Conservation (phyloP, 129 eudicot genomes). For the Flaveria linearis region DNA sequence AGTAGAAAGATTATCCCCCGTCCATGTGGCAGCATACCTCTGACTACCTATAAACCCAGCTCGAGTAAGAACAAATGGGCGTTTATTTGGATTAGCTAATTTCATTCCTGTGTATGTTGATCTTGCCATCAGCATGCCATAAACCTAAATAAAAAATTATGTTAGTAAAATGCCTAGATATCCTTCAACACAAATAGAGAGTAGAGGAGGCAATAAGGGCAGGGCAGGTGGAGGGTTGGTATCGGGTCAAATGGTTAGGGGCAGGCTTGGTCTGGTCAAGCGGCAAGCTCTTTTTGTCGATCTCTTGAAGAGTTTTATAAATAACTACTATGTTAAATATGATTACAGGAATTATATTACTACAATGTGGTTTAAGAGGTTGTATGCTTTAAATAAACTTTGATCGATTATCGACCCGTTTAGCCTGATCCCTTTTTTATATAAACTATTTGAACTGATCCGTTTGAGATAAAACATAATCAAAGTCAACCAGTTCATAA, state of each 20-base stretch:
- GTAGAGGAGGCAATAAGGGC: background rate
- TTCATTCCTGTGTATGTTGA: constrained; percentile 91
- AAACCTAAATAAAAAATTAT: constrained; percentile 47
- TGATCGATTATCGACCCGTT: background rate
- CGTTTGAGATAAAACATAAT: background rate
- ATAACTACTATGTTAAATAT: too few relatives aligned
- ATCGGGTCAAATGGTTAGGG: background rate
- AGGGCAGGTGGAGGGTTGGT: background rate
- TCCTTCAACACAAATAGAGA: too few relatives aligned
- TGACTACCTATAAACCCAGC: constrained; percentile 96
- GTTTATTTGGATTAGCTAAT: constrained; percentile 63
- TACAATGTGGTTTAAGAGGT: too few relatives aligned
- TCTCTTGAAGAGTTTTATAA: background rate
- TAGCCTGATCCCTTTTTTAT: background rate
- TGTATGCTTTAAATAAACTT: too few relatives aligned
- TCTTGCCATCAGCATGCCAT: constrained; percentile 96
- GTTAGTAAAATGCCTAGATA: background rate
- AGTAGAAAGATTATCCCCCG: constrained; percentile 93
- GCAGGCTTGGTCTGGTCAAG: background rate
- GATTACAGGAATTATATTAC: background rate
- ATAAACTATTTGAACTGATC: background rate
- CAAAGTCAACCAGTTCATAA: background rate
- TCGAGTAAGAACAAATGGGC: constrained; percentile 93
- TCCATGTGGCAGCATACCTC: constrained; percentile 97
- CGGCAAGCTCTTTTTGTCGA: background rate